These are phyloP conservation scores for Mucor irregularis DNA, from an alignment of 371 early-diverging fungal species.

Conservation along the genomic window DNA sequence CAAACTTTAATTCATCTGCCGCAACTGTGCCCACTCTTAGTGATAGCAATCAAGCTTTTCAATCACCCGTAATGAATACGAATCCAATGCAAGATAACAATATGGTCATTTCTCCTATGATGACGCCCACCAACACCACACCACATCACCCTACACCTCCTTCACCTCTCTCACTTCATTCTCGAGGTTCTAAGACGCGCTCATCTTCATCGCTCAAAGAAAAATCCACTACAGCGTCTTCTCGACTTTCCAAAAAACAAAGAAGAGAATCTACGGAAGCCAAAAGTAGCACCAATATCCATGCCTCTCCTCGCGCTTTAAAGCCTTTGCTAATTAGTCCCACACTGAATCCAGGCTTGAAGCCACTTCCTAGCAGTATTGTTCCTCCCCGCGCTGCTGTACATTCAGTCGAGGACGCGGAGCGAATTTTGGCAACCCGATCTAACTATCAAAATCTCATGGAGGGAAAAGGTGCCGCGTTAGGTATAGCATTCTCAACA, in stretches of 20 bases:
- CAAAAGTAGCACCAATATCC: neutral
- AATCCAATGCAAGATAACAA: neutral
- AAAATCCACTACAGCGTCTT: neutral
- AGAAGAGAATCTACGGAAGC: conserved; percentile 23
- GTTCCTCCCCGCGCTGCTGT: neutral
- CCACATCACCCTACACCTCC: neutral
- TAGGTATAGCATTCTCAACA: conserved; percentile 71
- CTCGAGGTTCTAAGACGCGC: neutral
- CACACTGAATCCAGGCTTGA: conserved; percentile 26
- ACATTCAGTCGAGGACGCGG: conserved; percentile 36
- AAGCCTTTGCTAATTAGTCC: conserved; percentile 52
- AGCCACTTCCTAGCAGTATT: conserved; percentile 12
- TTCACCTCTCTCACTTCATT: conserved; percentile 3
- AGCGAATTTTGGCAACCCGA: conserved; percentile 66
- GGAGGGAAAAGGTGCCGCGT: conserved; percentile 76
- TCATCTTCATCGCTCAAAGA: neutral
- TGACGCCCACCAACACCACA: neutral
- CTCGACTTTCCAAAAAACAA: conserved; percentile 19
- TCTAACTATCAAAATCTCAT: conserved; percentile 87
- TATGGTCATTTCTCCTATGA: conserved; percentile 2
- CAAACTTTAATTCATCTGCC: too few relatives aligned
- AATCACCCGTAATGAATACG: neutral
- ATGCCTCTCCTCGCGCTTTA: conserved; percentile 42
- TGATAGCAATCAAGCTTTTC: neutral
- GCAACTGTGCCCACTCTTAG: neutral